Conservation (phyloP, 495 filamentous ascomycete species). For the Penicillium simplicissimum region DNA sequence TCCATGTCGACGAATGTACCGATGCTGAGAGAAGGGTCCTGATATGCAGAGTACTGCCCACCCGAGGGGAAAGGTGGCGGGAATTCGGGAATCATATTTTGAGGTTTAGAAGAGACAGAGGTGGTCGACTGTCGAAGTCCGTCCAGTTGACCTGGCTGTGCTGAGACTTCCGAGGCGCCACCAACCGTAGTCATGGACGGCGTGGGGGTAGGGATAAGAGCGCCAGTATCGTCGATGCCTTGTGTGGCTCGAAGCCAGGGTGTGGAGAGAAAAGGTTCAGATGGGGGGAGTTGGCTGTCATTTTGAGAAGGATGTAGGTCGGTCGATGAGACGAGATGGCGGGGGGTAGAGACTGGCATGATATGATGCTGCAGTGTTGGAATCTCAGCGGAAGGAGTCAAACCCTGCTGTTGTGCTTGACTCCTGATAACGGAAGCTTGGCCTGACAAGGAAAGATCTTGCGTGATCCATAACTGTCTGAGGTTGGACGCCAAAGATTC, state of each 20-base stretch:
- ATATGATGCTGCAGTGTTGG: constrained; percentile 6
- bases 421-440: constrained; percentile 4
- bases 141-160: constrained; percentile 26
- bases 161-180: constrained; percentile 25
- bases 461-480: constrained; percentile 32
- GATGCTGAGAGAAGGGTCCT: constrained; percentile 33
- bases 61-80: constrained; percentile 27
- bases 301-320: constrained; percentile 9
- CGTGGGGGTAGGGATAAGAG: constrained; percentile 34
- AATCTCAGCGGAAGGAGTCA: constrained; percentile 12
- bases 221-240: constrained; percentile 32
- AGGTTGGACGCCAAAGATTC: constrained; percentile 38
- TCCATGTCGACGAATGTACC: constrained; percentile 37
- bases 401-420: constrained; percentile 15
- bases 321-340: constrained; percentile 10
- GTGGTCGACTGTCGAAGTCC: constrained; percentile 22
- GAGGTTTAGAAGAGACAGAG: constrained; percentile 27
- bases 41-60: constrained; percentile 35
- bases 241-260: constrained; percentile 36
- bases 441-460: constrained; percentile 10
- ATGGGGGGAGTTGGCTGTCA: constrained; percentile 10
- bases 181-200: constrained; percentile 35
- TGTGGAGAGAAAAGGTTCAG: constrained; percentile 32
- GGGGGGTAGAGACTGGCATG: constrained; percentile 12
- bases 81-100: constrained; percentile 30